A percentile compares a stretch with the other conserved stretches of the same genome.
These are phyloP conservation scores for Trichosporon asahii DNA, from an alignment of 1,284 basidiomycete species.

Conservation along the genomic window DNA sequence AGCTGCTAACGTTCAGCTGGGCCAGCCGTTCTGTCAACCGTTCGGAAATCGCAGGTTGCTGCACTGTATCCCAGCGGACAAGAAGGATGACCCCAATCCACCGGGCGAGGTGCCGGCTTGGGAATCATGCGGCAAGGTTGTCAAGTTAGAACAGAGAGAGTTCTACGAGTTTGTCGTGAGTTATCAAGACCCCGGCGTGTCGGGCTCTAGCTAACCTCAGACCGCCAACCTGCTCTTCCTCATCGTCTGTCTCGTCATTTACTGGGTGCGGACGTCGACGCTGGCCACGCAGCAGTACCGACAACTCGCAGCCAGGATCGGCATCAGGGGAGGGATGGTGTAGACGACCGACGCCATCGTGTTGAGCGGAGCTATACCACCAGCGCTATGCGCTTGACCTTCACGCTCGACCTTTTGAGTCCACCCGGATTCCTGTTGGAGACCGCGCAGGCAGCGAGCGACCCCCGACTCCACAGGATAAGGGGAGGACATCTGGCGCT, in stretches of 20 bases:
- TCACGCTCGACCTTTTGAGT: no score
- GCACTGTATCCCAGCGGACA: conserved; percentile 62
- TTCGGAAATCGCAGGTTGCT: conserved; percentile 82
- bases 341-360: background rate
- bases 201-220: conserved; percentile 27
- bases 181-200: conserved; percentile 7
- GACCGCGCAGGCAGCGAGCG: no score
- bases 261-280: conserved; percentile 65
- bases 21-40: conserved; percentile 83
- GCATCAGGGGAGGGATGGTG: conserved; percentile 39
- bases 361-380: no score
- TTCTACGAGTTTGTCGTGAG: conserved; percentile 82
- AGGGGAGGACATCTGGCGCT: no score
- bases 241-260: conserved; percentile 61
- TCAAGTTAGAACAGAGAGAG: conserved; percentile 69
- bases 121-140: conserved; percentile 82
- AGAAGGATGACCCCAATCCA: conserved; percentile 14
- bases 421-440: no score
- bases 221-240: conserved; percentile 68
- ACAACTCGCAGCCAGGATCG: conserved; percentile 75
- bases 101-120: conserved; percentile 68
- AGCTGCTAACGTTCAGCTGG: conserved; percentile 56
- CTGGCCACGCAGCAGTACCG: conserved; percentile 70
- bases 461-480: no score
- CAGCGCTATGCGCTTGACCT: no score